A percentile compares a stretch with the other conserved stretches of the same genome.
Conservation (phyloP, 225 moss, liverwort and hornwort genomes). For the Straminergon stramineum region DNA sequence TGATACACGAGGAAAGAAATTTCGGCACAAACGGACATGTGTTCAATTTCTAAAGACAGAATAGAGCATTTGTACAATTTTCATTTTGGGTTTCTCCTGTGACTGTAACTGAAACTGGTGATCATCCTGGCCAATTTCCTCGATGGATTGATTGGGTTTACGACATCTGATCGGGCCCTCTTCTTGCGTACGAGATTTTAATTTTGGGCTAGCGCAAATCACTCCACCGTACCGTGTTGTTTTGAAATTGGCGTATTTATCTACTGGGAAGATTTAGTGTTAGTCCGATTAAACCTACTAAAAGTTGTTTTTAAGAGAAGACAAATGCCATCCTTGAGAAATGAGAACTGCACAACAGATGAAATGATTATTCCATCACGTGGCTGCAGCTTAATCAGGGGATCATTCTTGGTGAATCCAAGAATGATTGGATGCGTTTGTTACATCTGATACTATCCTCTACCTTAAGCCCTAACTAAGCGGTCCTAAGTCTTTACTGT, state of each 20-base stretch:
- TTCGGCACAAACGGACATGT: not conserved
- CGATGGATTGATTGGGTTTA: not conserved
- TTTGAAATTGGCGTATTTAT: not conserved
- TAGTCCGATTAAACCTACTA: not conserved
- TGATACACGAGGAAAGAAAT: not conserved
- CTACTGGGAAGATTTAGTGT: not conserved
- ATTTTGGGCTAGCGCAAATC: not conserved
- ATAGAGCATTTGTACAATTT: not conserved
- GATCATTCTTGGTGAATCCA: too few relatives aligned
- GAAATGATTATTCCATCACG: too few relatives aligned
- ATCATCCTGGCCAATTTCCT: not conserved
- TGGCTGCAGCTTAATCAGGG: too few relatives aligned
- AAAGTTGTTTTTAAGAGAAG: not conserved
- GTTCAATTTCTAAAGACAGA: not conserved
- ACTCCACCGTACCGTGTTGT: not conserved
- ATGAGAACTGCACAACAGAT: not conserved
- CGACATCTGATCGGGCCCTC: not conserved
- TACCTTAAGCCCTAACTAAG: too few relatives aligned
- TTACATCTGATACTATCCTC: too few relatives aligned
- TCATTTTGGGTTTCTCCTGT: not conserved
- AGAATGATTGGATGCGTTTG: too few relatives aligned
- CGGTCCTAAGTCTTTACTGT: too few relatives aligned
- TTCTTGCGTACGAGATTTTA: not conserved
- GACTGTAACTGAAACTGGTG: not conserved
- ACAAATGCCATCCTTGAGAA: not conserved